phyloP scores from a whole-genome alignment of 2,329 filamentous ascomycete species.

The Clonostachys chloroleuca region DNA sequence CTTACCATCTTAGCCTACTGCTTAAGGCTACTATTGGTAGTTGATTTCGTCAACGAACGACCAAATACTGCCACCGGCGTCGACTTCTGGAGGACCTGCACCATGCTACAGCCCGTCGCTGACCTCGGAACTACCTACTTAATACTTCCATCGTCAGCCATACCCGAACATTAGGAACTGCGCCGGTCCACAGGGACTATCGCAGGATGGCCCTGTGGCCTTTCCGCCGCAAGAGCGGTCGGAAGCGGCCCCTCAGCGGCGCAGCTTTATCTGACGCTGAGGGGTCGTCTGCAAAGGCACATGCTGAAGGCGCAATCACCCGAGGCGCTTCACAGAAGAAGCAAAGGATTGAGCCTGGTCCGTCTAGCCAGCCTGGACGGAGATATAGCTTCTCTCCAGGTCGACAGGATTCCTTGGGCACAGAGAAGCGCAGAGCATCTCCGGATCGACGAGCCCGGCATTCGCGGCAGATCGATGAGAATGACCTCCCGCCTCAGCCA shows the following conservation, averaged over 20 bases:
- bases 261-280: constrained; percentile 51
- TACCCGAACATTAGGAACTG: background rate
- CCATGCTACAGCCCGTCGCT: background rate
- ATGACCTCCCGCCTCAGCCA: background rate
- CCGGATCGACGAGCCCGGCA: background rate
- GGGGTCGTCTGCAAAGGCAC: constrained; percentile 29
- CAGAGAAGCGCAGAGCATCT: constrained; percentile 34
- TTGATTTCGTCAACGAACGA: too few relatives aligned
- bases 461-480: constrained; percentile 1
- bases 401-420: constrained; percentile 35
- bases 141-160: background rate
- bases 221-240: constrained; percentile 71
- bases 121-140: background rate
- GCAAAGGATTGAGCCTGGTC: constrained; percentile 40
- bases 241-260: constrained; percentile 49
- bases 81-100: background rate
- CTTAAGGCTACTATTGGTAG: too few relatives aligned
- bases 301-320: constrained; percentile 19
- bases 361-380: constrained; percentile 40
- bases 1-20: too few relatives aligned
- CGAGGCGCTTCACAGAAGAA: constrained; percentile 27
- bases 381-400: constrained; percentile 61
- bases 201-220: constrained; percentile 73
- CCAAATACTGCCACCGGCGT: too few relatives aligned
- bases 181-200: background rate